Percentiles rank a stretch among this genome's conserved stretches.
phyloP scores from a whole-genome alignment of 768 basidiomycete genomes.

The Daedalea quercina region DNA sequence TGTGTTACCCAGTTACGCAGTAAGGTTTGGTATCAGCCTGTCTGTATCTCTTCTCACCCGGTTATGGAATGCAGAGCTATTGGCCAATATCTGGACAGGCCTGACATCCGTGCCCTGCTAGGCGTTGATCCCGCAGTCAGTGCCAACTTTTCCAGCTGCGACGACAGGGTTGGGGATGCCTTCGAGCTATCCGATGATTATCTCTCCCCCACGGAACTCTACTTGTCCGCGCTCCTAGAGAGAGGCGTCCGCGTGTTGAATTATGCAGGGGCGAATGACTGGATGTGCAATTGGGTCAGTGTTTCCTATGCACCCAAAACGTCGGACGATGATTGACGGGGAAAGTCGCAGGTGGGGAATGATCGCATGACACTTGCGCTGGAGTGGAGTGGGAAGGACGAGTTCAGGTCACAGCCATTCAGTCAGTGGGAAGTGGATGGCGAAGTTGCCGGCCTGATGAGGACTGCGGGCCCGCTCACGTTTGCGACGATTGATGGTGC shows the following conservation, averaged over 20 bases:
- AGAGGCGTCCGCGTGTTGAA: conserved; percentile 44
- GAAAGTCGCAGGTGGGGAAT: conserved; percentile 38
- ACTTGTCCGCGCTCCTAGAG: conserved; percentile 49
- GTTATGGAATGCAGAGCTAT: conserved; percentile 37
- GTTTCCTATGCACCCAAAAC: neutral
- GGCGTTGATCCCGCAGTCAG: conserved; percentile 50
- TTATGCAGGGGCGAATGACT: conserved; percentile 51
- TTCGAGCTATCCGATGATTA: conserved; percentile 44
- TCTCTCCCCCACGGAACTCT: conserved; percentile 26
- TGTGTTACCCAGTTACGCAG: conserved; percentile 56
- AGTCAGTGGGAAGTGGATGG: conserved; percentile 52
- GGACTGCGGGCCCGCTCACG: conserved; percentile 49
- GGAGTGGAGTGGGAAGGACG: conserved; percentile 52
- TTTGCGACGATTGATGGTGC: conserved; percentile 58
- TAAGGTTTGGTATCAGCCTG: conserved; percentile 7
- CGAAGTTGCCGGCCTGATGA: conserved; percentile 44
- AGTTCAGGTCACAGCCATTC: conserved; percentile 36
- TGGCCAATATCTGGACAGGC: conserved; percentile 51
- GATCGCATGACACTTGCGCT: conserved; percentile 51
- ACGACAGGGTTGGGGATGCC: conserved; percentile 35
- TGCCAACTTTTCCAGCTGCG: conserved; percentile 35
- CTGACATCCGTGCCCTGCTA: conserved; percentile 43
- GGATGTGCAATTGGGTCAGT: conserved; percentile 47
- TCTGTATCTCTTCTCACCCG: neutral
- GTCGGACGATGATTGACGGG: neutral